phyloP scores from a whole-genome alignment of 148 eudicot genomes.

The Bassia scoparia region DNA sequence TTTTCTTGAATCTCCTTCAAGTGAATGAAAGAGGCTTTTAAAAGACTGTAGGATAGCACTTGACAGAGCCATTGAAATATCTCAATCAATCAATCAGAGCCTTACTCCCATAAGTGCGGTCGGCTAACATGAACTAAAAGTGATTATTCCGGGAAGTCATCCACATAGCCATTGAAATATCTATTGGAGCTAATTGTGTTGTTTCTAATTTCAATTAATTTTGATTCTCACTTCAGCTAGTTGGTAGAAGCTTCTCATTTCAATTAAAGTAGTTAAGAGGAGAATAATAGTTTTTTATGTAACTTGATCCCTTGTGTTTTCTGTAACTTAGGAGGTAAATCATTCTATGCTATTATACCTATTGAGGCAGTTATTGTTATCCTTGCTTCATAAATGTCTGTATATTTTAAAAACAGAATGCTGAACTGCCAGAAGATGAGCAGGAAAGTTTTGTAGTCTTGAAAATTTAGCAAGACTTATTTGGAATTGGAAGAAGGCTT shows the following conservation, averaged over 20 bases:
- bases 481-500: background rate
- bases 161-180: background rate
- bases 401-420: background rate
- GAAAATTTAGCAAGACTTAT: background rate
- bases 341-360: background rate
- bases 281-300: background rate
- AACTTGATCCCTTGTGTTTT: background rate
- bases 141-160: too few relatives aligned
- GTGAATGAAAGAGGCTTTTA: background rate
- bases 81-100: too few relatives aligned
- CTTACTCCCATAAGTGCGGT: too few relatives aligned
- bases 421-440: slow-evolving; percentile 3
- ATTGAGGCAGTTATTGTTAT: background rate
- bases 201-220: background rate
- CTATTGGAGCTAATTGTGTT: background rate
- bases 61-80: background rate
- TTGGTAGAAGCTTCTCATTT: background rate
- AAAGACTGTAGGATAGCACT: background rate
- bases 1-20: background rate
- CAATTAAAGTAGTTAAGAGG: background rate
- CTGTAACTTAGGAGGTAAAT: background rate
- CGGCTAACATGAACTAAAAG: too few relatives aligned
- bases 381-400: too few relatives aligned
- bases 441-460: background rate
- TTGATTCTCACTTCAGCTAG: background rate